Base-by-base conservation (phyloP, 2,329 filamentous ascomycete genomes). In the Cladophialophora psammophila region DNA sequence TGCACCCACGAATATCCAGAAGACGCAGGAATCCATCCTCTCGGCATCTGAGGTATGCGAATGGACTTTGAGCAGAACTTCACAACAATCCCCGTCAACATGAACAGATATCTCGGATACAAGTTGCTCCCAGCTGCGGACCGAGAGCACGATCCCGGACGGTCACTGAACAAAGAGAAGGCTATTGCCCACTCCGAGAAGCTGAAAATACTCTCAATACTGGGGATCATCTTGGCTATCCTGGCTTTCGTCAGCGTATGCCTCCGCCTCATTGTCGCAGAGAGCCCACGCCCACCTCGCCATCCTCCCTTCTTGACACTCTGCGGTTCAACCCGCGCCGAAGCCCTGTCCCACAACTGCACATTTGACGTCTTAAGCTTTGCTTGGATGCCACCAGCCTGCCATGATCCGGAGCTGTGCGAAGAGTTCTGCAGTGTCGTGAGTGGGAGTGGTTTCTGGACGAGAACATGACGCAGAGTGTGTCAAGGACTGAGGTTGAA, bases 211-310 rank as follows among this genome's bases (percentile, higher is more conserved):
- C 7, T 57, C n/a, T 57, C 55, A 6, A 26, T 40, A 36, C 18
- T 57, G 6, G 55, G 55, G 20, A 18, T 18, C 26, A 36, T 57
- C 35, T 1, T 57, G 32, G 55, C 10, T 12, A 18, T 40, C 7
- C 55, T 57, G 20, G 55, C 18, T 12, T 18, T 57, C 7, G 55
- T 57, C 35, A 40, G 55, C 35, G 18, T 57, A 6, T 34, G 55
- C n/a, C 55, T 57, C 32, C 55, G 55, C 35, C 40, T 57, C 35
- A 57, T 57, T 32, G 40, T 40, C 34, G 55, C 32, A 57, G 55
- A 57, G 18, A 57, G 55, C 55, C 40, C 55, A 1, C 12, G 9
- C 9, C 9, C 9, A 31, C 15, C 20, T n/a, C 53, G 26, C 26
- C 26, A n/a, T 32, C 12, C 53, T 9, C 8, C 31, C 55, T 42